Evolutionary conservation across 495 filamentous ascomycete genomes (phyloP).

Genomic region (Podospora comata): DNA sequence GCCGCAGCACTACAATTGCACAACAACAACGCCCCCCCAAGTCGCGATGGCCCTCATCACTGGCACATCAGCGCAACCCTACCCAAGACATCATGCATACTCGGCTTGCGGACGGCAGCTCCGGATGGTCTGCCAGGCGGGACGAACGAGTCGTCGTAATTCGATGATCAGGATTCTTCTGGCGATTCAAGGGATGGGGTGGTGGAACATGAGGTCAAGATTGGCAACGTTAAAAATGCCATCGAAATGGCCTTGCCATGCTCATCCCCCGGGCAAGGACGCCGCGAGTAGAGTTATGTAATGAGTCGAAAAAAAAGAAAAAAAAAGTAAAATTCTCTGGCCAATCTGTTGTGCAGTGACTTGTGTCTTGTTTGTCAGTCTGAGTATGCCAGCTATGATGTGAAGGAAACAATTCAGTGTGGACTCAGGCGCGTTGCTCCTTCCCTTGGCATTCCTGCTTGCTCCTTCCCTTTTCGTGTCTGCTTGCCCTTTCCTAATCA

Average conservation of each 20-base stretch:
- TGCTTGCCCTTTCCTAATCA: too few species aligned
- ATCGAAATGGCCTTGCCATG: neutral
- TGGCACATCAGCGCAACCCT: neutral
- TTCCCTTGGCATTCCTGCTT: too few species aligned
- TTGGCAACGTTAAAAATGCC: neutral
- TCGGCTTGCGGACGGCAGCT: conserved; percentile 12
- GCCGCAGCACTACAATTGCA: neutral
- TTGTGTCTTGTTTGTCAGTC: too few species aligned
- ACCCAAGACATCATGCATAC: neutral
- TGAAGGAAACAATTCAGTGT: too few species aligned
- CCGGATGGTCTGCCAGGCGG: neutral
- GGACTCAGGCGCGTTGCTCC: too few species aligned
- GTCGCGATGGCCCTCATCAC: neutral
- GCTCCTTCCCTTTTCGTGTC: too few species aligned
- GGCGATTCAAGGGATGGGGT: neutral
- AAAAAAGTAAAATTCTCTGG: conserved; percentile 3
- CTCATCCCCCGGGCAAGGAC: neutral
- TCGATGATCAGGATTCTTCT: neutral
- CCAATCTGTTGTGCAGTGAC: neutral
- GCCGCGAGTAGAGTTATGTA: neutral
- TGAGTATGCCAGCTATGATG: too few species aligned
- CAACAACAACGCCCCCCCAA: neutral
- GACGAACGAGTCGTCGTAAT: neutral
- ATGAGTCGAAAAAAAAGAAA: neutral
- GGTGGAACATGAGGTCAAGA: conserved; percentile 6